Evolutionary conservation across 2,329 filamentous ascomycete genomes (phyloP), one percentile per base, ranked within the genome.

Genomic region (Berkeleyomyces basicola): DNA sequence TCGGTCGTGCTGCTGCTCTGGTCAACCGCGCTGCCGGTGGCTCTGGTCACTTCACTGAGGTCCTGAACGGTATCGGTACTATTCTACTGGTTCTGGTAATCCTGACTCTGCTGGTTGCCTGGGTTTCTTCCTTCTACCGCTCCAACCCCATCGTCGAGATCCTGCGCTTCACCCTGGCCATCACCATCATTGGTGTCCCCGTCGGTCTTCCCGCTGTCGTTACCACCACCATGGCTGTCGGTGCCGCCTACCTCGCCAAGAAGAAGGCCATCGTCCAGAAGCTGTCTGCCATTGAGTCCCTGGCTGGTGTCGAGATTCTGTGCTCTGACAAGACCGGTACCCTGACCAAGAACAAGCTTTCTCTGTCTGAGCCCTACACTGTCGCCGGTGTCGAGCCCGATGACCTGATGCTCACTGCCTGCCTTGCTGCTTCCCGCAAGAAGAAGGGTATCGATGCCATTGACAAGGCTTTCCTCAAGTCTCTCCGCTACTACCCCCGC

Each of bases 251-350:
- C 75, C 83, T 95, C 65, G 90, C 90, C 70, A 91, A 90, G 80
- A 91, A 92, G 81, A 84, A 91, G 78, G 90, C 90, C 62, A 95
- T 95, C 68, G 90, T 95, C 67, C 90, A 95, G 78, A 95, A 92
- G 79, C 84, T 95, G 61, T 90, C 86, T 42, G 90, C 90, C 67
- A 95, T 95, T 66, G 90, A 95, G 79, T 95, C 90, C 36, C 81
- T 95, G 67, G 90, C 90, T 71, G 90, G 90, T 79, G 90, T 95
- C 66, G 87, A 95, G 76, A 93, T 95, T 74, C 86, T 95, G 63
- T 95, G 90, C 80, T 92, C 90, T 61, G 90, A 95, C 82, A 95
- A 95, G 82, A 95, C 90, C 39, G 90, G 90, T 77, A 95, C 90
- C 64, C 77, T 95, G 72, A 95, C 90, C 72, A 93, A 92, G 81